Evolutionary conservation across 164 flowering plant genomes (phyloP), one percentile per base, ranked within the genome.

Genomic region (Liriodendron chinense): DNA sequence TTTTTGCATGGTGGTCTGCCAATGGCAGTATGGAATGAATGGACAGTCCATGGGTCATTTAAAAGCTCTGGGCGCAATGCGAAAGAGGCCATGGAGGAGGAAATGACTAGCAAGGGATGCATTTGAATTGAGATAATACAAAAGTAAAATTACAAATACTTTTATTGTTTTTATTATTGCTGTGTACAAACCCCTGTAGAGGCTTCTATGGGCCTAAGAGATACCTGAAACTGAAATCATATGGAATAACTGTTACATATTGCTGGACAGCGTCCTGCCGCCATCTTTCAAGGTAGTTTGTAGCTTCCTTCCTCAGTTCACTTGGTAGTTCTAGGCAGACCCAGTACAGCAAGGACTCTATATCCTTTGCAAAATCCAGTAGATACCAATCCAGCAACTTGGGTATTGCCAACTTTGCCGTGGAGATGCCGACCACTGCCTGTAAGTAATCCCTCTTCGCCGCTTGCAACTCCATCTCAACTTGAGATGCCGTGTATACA

Each of bases 321-420:
- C 62, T 67, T 1, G 98, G 98, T 70, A 94, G 81, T 75, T 94
- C 94, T 56, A 92, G 89, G 90, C 95, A 92, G 50, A 94, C 83
- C 98, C 95, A 94, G 74, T 94, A 96, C n/a, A 94, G 82, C 69
- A 94, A 83, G 6, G 98, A 90, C 97, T 91, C 97, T 61, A 91
- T 72, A 74, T 92, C 97, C 83, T 94, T 92, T 57, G 96, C 95
- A 83, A 92, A 94, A 83, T 94, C 97, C 0, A 90, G 90, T 49
- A 91, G 73, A 80, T 94, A 94, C 97, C 98, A 94, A 72, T 94
- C 92, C 79, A 92, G 75, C 76, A 94, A 83, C 80, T 94, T 94
- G 50, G 97, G 94, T 53, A 94, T 87, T 21, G 86, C 83, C 47
- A 84, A 50, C 68, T 85, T 87, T 3, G 68, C 62, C 13, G 75